phyloP scores from a whole-genome alignment of 2,329 filamentous ascomycete genomes.

The Xylaria sp. region DNA sequence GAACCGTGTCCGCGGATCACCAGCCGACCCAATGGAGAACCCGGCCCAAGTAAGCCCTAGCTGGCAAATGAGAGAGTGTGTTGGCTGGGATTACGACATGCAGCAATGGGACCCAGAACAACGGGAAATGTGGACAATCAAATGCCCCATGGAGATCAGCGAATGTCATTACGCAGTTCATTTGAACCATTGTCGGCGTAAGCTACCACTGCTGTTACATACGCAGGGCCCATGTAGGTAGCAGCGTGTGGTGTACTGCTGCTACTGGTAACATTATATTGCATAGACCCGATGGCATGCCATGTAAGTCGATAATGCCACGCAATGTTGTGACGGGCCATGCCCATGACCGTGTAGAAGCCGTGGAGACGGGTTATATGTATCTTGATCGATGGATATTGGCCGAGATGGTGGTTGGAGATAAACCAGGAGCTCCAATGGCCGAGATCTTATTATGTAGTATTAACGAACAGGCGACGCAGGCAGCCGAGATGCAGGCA shows the following conservation, averaged over 20 bases:
- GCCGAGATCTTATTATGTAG: slow-evolving; percentile 17
- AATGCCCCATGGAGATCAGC: slow-evolving; percentile 19
- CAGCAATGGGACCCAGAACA: slow-evolving; percentile 20
- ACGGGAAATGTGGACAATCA: slow-evolving; percentile 27
- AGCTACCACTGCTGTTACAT: slow-evolving; percentile 18
- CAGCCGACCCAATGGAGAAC: slow-evolving; percentile 27
- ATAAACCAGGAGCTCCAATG: slow-evolving; percentile 17
- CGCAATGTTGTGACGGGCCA: slow-evolving; percentile 5
- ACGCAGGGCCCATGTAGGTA: slow-evolving; percentile 5
- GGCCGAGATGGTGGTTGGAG: slow-evolving; percentile 9
- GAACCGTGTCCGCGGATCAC: slow-evolving; percentile 27
- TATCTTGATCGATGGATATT: slow-evolving; percentile 8
- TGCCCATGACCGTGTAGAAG: background rate
- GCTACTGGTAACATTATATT: slow-evolving; percentile 10
- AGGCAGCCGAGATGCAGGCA: slow-evolving; percentile 21
- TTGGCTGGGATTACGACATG: slow-evolving; percentile 21
- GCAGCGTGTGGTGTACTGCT: slow-evolving; percentile 23
- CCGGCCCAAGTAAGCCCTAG: slow-evolving; percentile 11
- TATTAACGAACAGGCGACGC: slow-evolving; percentile 25
- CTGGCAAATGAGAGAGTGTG: slow-evolving; percentile 9
- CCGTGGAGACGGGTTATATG: no score
- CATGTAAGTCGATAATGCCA: slow-evolving; percentile 29
- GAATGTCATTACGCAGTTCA: no score
- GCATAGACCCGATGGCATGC: slow-evolving; percentile 30
- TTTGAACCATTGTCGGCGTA: slow-evolving; percentile 16